These are phyloP conservation scores for Silene noctiflora DNA, from an alignment of 179 eudicot genomes.

Conservation along the genomic window DNA sequence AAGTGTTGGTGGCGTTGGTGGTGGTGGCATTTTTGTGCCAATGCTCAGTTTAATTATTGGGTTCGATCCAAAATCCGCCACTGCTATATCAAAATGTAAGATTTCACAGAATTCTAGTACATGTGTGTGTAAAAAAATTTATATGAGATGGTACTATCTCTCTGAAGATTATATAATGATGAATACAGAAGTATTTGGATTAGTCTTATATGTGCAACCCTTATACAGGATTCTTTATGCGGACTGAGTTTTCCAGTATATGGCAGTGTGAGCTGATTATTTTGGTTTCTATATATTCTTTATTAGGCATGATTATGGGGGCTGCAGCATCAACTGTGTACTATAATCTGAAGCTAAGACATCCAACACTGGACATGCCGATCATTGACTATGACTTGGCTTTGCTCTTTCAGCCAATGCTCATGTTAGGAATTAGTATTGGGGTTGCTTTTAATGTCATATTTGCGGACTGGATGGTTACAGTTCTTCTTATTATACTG, in stretches of 20 bases:
- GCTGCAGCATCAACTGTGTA: conserved; percentile 29
- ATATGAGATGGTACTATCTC: no score
- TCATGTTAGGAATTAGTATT: conserved; percentile 28
- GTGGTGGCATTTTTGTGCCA: conserved; percentile 53
- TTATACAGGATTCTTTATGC: no score
- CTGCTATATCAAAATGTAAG: conserved; percentile 44
- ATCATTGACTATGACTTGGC: conserved; percentile 33
- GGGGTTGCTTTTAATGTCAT: conserved; percentile 28
- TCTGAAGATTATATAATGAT: no score
- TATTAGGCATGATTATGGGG: conserved; percentile 29
- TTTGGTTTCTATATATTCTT: no score
- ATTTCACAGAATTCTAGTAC: background rate
- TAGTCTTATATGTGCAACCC: background rate
- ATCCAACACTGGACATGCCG: conserved; percentile 30
- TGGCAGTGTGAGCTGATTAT: no score
- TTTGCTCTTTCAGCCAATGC: conserved; percentile 32
- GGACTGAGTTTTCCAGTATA: no score
- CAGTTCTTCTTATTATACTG: conserved; percentile 22
- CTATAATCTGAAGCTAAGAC: conserved; percentile 26
- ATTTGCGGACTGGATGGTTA: conserved; percentile 33
- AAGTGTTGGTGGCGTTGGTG: conserved; percentile 53
- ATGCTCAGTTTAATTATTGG: conserved; percentile 49
- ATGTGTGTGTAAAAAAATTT: background rate
- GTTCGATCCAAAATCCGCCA: conserved; percentile 49
- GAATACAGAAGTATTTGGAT: no score